phyloP scores from a whole-genome alignment of 2,329 filamentous ascomycete genomes.

The Tolypocladium ophioglossoides region DNA sequence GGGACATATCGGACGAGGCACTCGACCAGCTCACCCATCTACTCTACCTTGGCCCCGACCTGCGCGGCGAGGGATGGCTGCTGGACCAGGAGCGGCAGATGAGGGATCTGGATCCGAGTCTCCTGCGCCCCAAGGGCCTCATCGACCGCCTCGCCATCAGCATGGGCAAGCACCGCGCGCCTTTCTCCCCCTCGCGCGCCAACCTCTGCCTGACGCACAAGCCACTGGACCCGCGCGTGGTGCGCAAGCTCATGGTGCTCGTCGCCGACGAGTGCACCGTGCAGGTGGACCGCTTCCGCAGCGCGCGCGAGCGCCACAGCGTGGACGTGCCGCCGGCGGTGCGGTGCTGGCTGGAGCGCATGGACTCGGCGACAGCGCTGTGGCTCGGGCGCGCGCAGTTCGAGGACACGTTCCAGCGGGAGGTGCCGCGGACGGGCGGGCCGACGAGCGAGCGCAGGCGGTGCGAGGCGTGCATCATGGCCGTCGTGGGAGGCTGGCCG shows the following conservation, averaged over 20 bases:
- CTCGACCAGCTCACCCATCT: slow-evolving; percentile 23
- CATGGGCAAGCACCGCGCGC: slow-evolving; percentile 12
- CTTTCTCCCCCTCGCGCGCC: slow-evolving; percentile 16
- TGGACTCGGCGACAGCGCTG: slow-evolving; percentile 17
- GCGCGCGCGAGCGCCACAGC: slow-evolving; percentile 7
- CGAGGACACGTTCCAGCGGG: slow-evolving; percentile 21
- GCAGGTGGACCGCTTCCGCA: slow-evolving; percentile 17
- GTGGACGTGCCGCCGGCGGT: slow-evolving; percentile 1
- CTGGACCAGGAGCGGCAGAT: slow-evolving; percentile 17
- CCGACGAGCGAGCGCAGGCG: slow-evolving; percentile 17
- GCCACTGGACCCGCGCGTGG: slow-evolving; percentile 28
- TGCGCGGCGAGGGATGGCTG: slow-evolving; percentile 25
- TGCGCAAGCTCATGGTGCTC: slow-evolving; percentile 32
- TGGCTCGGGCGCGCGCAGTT: slow-evolving; percentile 29
- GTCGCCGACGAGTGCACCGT: slow-evolving; percentile 30
- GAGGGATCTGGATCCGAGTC: slow-evolving; percentile 2
- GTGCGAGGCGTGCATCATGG: slow-evolving; percentile 45
- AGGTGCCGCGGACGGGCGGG: slow-evolving; percentile 10
- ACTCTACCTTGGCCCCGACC: slow-evolving; percentile 23
- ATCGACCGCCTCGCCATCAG: slow-evolving; percentile 21
- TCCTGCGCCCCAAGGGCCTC: slow-evolving; percentile 16
- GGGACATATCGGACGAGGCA: slow-evolving; percentile 11
- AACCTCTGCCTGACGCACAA: slow-evolving; percentile 31
- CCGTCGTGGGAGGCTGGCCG: slow-evolving; percentile 32
- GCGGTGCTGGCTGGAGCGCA: slow-evolving; percentile 14